Evolutionary conservation across 306 rosid genomes (phyloP), one percentile per base, ranked within the genome.

Genomic region (Castanopsis chinensis): DNA sequence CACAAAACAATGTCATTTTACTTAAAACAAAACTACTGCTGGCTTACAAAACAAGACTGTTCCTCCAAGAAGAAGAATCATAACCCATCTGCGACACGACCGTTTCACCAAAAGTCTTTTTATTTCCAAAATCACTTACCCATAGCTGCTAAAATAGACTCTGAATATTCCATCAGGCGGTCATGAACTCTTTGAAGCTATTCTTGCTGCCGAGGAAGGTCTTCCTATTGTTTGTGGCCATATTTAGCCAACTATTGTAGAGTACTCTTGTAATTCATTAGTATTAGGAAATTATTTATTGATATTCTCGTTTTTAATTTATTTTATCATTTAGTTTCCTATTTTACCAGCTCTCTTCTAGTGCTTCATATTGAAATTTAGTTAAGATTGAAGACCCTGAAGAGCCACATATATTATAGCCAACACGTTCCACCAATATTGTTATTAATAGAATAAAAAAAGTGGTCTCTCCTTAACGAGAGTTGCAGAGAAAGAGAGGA

Each of bases 311-410:
- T 23, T 35, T 35, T n/a, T 19, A 35, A 61, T n/a, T 52, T 72
- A 18, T 33, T 37, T 69, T 51, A 37, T 41, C 23, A 19, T 33
- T 30, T n/a, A 49, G 54, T 57, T 35, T 51, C 72, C 3, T 6
- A 25, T 37, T 65, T n/a, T 85, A 88, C 98, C 94, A 86, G 97
- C 91, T 91, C 73, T 94, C 97, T 45, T 92, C 91, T 71, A 91
- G 58, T 37, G 97, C 99, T 84, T 92, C 88, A 4, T 89, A 81
- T 77, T 91, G 93, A 84, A 81, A 85, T 49, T 90, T 87, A 5
- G 86, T 86, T 72, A 90, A 78, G 18, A 89, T 82, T 83, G 63
- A 63, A 91, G 84, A 56, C 86, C 86, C 68, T 87, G 32, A 23
- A 94, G 87, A 4, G 99, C 93, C 5, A 78, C 11, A 0, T 37